A percentile compares a stretch with the other conserved stretches of the same genome.
Evolutionary conservation across 2,329 filamentous ascomycete species (phyloP).

Genomic region (Botrytis pseudocinerea): DNA sequence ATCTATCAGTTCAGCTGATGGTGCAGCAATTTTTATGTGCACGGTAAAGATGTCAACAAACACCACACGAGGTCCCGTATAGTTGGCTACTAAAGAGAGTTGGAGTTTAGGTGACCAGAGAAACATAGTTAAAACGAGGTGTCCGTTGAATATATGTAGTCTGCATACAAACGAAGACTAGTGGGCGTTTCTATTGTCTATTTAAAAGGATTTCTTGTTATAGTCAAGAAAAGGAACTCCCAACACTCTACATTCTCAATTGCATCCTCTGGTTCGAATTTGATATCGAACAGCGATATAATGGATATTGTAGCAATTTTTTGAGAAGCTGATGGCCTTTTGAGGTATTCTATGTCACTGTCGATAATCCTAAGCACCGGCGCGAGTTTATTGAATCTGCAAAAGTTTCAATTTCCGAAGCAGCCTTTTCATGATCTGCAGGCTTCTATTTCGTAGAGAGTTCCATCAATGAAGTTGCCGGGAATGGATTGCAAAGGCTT

Average conservation of each 20-base stretch:
- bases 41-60: neutral
- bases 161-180: neutral
- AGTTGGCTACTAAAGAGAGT: neutral
- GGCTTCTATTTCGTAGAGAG: neutral
- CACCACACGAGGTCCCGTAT: neutral
- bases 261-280: neutral
- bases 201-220: neutral
- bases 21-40: neutral
- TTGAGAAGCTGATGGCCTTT: neutral
- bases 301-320: neutral
- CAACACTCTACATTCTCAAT: neutral
- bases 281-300: neutral
- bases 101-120: neutral
- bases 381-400: neutral
- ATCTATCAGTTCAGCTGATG: neutral
- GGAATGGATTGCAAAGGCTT: neutral
- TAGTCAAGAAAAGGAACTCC: neutral
- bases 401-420: neutral
- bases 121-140: neutral
- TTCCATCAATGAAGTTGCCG: neutral
- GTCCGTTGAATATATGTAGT: neutral
- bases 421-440: neutral
- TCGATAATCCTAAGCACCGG: neutral
- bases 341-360: neutral
- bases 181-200: neutral